These are phyloP conservation scores for Orbilia javanica DNA, from an alignment of 2,329 filamentous ascomycete genomes.

Conservation along the genomic window DNA sequence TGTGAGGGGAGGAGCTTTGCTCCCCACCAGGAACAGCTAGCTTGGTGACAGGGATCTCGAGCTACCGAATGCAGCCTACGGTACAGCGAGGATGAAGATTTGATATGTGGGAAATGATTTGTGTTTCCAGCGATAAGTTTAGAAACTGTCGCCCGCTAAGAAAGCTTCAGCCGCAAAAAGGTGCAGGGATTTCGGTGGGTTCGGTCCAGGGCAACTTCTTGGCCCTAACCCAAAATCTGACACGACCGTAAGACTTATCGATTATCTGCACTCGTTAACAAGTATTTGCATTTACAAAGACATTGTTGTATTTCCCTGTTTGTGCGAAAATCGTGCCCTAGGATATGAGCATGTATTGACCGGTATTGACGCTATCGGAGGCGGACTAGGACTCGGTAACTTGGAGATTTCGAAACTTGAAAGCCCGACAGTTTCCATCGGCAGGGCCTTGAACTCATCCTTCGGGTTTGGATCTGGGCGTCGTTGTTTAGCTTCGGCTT, in stretches of 20 bases:
- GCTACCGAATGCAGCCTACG: constrained; percentile 58
- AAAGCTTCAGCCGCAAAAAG: constrained; percentile 55
- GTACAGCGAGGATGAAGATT: constrained; percentile 54
- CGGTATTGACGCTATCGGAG: background rate
- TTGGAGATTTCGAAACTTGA: background rate
- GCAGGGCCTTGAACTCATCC: too few species aligned
- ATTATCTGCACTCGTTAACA: constrained; percentile 22
- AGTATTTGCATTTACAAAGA: constrained; percentile 19
- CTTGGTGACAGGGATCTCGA: constrained; percentile 47
- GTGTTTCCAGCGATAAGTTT: constrained; percentile 59
- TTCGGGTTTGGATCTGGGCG: background rate
- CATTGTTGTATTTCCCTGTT: background rate
- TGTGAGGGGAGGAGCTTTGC: constrained; percentile 51
- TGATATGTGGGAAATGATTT: constrained; percentile 57
- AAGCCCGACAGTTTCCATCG: background rate
- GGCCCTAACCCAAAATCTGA: constrained; percentile 57
- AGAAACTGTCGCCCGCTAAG: constrained; percentile 57
- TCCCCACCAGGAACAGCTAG: constrained; percentile 47
- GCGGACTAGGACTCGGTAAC: background rate
- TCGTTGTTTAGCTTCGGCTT: background rate
- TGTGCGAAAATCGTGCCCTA: background rate
- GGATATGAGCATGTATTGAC: background rate
- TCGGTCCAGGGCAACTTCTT: constrained; percentile 49
- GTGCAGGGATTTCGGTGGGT: constrained; percentile 44
- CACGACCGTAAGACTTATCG: constrained; percentile 56